phyloP scores from a whole-genome alignment of 2,329 filamentous ascomycete species.

The Gyromitra esculenta region DNA sequence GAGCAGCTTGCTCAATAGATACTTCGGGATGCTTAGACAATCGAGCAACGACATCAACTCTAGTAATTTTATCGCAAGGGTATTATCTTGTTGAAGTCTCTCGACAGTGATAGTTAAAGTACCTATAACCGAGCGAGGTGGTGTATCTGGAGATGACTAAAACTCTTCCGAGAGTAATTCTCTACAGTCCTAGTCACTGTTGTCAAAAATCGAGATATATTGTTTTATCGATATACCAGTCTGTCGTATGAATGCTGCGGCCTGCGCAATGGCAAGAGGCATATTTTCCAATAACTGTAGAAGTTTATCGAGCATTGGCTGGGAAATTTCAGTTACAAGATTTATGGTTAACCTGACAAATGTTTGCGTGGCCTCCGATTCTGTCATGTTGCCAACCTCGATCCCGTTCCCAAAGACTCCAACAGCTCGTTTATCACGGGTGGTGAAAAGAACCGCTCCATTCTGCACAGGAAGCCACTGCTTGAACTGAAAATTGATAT shows the following conservation, averaged over 20 bases:
- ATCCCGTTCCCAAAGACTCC: background rate
- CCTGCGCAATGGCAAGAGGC: constrained; percentile 39
- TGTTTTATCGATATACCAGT: constrained; percentile 1
- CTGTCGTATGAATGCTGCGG: constrained; percentile 35
- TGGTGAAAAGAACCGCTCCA: constrained; percentile 38
- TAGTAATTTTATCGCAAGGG: constrained; percentile 16
- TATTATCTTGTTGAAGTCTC: constrained; percentile 13
- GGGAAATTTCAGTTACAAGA: background rate
- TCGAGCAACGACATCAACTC: constrained; percentile 39
- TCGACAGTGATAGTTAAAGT: constrained; percentile 29
- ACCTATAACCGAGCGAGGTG: constrained; percentile 25
- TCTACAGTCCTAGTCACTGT: background rate
- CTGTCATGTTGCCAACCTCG: constrained; percentile 18
- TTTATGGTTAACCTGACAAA: background rate
- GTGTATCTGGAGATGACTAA: background rate
- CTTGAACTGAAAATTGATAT: constrained; percentile 9
- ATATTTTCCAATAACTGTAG: constrained; percentile 22
- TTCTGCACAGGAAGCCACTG: constrained; percentile 24
- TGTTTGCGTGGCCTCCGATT: background rate
- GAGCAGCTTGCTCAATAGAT: constrained; percentile 7
- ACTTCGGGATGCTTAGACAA: constrained; percentile 15
- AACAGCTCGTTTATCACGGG: constrained; percentile 34
- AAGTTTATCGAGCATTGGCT: constrained; percentile 17
- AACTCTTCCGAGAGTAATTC: background rate
- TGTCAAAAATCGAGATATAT: constrained; percentile 26